A percentile compares a stretch with the other conserved stretches of the same genome.
Conservation (phyloP, 2,329 filamentous ascomycete species). For the Trichoderma asperellum region DNA sequence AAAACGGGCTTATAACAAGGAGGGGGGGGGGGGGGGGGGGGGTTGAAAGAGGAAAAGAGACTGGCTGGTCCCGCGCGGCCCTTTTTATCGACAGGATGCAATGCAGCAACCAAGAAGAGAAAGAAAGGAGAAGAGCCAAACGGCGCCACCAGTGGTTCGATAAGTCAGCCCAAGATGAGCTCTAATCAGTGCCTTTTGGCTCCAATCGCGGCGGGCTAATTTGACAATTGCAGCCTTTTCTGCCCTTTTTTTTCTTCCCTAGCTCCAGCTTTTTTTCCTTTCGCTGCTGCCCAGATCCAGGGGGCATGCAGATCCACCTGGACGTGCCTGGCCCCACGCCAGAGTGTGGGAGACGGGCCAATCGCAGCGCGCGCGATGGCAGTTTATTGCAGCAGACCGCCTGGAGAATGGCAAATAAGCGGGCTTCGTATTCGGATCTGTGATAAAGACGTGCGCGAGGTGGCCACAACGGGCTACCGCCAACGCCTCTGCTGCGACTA, state of each 20-base stretch:
- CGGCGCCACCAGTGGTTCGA: conserved; percentile 26
- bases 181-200: conserved; percentile 14
- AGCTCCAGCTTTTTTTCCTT: conserved; percentile 11
- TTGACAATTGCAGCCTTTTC: conserved; percentile 12
- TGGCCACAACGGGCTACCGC: background rate
- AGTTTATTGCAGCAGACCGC: conserved; percentile 20
- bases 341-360: conserved; percentile 5
- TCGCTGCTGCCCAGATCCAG: conserved; percentile 11
- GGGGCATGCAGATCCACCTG: background rate
- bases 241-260: conserved; percentile 14
- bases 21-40: background rate
- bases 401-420: conserved; percentile 11
- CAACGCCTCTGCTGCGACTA: background rate
- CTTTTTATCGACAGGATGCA: conserved; percentile 21
- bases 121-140: conserved; percentile 2
- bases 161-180: conserved; percentile 27
- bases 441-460: background rate
- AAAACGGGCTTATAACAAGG: background rate
- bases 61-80: conserved; percentile 3
- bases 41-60: conserved; percentile 4
- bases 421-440: conserved; percentile 23
- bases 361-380: background rate
- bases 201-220: conserved; percentile 7
- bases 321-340: background rate
- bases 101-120: background rate